Evolutionary conservation across 2,329 filamentous ascomycete genomes (phyloP).

Genomic region (Colletotrichum coccodes): DNA sequence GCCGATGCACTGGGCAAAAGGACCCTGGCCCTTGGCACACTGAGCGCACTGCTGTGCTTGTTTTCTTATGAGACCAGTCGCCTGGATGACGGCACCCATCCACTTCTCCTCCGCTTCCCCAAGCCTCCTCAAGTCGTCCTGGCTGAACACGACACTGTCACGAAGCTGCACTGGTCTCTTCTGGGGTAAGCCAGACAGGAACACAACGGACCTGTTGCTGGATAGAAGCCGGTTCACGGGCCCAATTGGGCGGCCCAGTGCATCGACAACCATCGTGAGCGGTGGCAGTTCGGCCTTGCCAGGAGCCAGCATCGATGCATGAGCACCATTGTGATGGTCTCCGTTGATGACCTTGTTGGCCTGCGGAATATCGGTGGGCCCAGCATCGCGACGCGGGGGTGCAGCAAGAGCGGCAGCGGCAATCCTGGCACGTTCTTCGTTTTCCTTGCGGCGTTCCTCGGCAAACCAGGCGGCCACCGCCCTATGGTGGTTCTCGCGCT

Average conservation of each 20-base stretch:
- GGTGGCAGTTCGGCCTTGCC: background rate
- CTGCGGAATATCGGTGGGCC: background rate
- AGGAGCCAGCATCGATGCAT: background rate
- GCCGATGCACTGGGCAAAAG: constrained; percentile 57
- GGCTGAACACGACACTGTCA: background rate
- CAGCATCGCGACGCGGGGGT: background rate
- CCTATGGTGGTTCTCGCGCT: background rate
- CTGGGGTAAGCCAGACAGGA: background rate
- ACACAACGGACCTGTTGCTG: background rate
- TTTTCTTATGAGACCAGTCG: constrained; percentile 50
- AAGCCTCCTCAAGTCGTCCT: constrained; percentile 4
- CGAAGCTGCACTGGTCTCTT: constrained; percentile 27
- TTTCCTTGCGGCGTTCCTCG: constrained; percentile 1
- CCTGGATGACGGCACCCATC: constrained; percentile 61
- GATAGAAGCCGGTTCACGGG: constrained; percentile 44
- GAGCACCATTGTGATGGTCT: background rate
- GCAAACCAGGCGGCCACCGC: constrained; percentile 8
- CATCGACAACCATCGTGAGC: constrained; percentile 43
- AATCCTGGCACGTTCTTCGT: constrained; percentile 9
- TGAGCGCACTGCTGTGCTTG: constrained; percentile 51
- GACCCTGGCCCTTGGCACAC: constrained; percentile 54
- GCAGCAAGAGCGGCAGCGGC: constrained; percentile 20
- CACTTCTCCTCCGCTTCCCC: constrained; percentile 44
- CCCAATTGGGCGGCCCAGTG: constrained; percentile 50
- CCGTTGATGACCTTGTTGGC: background rate